phyloP scores from a whole-genome alignment of 257 asterid genomes.

The Scutellaria barbata region DNA sequence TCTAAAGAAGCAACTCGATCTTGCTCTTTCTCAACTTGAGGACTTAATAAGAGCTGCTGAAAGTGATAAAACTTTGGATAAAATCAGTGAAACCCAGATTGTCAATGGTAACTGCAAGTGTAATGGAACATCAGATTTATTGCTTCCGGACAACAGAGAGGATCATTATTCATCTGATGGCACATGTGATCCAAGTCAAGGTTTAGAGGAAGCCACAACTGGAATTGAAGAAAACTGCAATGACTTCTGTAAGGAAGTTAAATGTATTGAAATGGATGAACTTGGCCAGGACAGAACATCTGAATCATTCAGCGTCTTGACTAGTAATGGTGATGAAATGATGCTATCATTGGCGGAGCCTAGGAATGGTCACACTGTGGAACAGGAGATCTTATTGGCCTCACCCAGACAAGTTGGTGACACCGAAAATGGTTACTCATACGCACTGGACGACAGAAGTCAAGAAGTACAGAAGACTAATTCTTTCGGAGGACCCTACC shows the following conservation, averaged over 20 bases:
- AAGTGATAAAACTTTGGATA: slow-evolving; percentile 42
- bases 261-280: slow-evolving; percentile 62
- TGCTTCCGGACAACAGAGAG: slow-evolving; percentile 33
- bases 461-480: slow-evolving; percentile 49
- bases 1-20: slow-evolving; percentile 66
- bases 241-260: slow-evolving; percentile 73
- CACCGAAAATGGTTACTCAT: slow-evolving; percentile 41
- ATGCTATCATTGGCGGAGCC: slow-evolving; percentile 39
- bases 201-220: slow-evolving; percentile 27
- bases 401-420: slow-evolving; percentile 46
- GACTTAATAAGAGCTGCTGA: slow-evolving; percentile 53
- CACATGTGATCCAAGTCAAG: slow-evolving; percentile 44
- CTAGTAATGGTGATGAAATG: slow-evolving; percentile 48
- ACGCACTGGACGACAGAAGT: slow-evolving; percentile 48
- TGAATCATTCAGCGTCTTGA: slow-evolving; percentile 43
- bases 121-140: slow-evolving; percentile 27
- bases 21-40: slow-evolving; percentile 72
- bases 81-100: slow-evolving; percentile 38
- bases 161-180: slow-evolving; percentile 47
- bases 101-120: slow-evolving; percentile 29
- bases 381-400: slow-evolving; percentile 43
- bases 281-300: slow-evolving; percentile 39
- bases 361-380: slow-evolving; percentile 32
- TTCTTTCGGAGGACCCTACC: slow-evolving; percentile 48
- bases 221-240: slow-evolving; percentile 61